These are phyloP conservation scores for Porcisia hertigi DNA, from an alignment of 208 protist genomes.

Conservation along the genomic window DNA sequence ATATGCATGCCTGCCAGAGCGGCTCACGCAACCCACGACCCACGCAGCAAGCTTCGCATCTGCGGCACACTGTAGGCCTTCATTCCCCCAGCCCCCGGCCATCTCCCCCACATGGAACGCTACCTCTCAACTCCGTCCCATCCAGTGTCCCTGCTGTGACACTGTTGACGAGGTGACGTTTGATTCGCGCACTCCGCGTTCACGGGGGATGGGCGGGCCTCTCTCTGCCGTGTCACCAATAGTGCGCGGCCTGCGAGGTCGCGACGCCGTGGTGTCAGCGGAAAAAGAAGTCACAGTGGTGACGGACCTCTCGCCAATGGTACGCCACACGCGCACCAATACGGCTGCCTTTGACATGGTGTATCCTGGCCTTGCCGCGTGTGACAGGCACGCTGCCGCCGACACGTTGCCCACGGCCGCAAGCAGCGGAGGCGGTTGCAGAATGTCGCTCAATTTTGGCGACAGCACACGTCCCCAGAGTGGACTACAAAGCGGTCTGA, in stretches of 20 bases:
- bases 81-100: conserved; percentile 1
- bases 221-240: neutral
- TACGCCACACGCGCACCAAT: conserved; percentile 1
- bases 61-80: conserved; percentile 7
- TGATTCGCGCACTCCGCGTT: neutral
- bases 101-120: neutral
- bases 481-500: no score
- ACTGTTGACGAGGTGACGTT: neutral
- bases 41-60: neutral
- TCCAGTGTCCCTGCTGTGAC: neutral
- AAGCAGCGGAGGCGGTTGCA: conserved; percentile 11
- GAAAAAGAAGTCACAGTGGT: neutral
- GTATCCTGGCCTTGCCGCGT: neutral
- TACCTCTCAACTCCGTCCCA: neutral
- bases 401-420: neutral
- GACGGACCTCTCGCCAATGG: no score
- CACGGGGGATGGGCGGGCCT: neutral
- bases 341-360: conserved; percentile 5
- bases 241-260: neutral
- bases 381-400: neutral
- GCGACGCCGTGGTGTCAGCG: neutral
- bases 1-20: neutral
- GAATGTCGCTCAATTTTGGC: neutral
- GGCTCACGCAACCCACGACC: neutral
- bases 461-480: no score